A percentile compares a stretch with the other conserved stretches of the same genome.
These are phyloP conservation scores for Microbotryomycetes sp. DNA, from an alignment of 1,284 basidiomycete genomes.

Conservation along the genomic window DNA sequence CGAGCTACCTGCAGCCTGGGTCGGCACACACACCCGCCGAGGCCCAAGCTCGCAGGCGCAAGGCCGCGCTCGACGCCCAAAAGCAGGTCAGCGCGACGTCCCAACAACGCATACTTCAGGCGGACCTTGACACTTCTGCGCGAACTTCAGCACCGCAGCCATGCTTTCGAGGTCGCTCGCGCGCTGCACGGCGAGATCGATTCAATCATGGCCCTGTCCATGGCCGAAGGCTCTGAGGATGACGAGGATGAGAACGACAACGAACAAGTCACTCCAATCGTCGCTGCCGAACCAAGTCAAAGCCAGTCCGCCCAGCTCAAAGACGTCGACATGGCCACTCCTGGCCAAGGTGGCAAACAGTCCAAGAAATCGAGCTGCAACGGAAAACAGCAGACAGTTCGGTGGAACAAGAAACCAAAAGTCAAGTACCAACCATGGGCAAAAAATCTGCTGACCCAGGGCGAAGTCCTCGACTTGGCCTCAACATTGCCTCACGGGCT, in stretches of 20 bases:
- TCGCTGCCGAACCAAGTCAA: too few species aligned
- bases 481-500: slow-evolving; percentile 24
- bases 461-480: slow-evolving; percentile 29
- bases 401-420: slow-evolving; percentile 4
- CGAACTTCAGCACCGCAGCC: not conserved
- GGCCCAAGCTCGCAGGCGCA: not conserved
- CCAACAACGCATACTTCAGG: too few species aligned
- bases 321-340: slow-evolving; percentile 1
- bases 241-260: slow-evolving; percentile 1
- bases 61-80: slow-evolving; percentile 9
- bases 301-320: not conserved
- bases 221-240: not conserved
- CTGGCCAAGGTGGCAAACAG: not conserved
- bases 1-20: not conserved
- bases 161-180: slow-evolving; percentile 22
- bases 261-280: not conserved
- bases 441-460: slow-evolving; percentile 25
- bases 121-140: not conserved
- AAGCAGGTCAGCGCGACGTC: not conserved
- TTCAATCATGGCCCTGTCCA: slow-evolving; percentile 15
- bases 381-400: not conserved
- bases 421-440: slow-evolving; percentile 24
- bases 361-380: not conserved
- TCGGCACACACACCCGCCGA: not conserved
- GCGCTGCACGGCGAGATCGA: slow-evolving; percentile 5